phyloP scores from a whole-genome alignment of 1,284 basidiomycete species.

The Melampsora occidentalis region DNA sequence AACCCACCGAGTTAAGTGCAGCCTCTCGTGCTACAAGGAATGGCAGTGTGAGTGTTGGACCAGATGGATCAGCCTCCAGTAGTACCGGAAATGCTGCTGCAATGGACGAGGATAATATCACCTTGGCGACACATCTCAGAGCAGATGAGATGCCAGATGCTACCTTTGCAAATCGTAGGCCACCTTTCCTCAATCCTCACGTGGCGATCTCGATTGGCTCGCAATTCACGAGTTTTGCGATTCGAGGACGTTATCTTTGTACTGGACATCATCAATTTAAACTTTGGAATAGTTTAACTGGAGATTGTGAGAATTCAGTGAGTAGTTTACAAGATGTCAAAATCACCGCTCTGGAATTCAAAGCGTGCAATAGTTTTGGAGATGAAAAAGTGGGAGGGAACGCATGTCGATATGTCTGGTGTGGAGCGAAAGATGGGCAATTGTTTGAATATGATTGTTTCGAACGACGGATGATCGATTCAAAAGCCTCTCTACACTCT shows the following conservation, averaged over 20 bases:
- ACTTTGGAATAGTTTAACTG: conserved; percentile 57
- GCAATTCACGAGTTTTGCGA: conserved; percentile 59
- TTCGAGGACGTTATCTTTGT: conserved; percentile 65
- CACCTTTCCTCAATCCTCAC: conserved; percentile 60
- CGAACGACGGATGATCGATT: conserved; percentile 61
- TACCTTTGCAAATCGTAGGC: conserved; percentile 73
- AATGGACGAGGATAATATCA: not conserved
- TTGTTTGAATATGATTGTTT: conserved; percentile 74
- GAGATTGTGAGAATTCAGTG: conserved; percentile 55
- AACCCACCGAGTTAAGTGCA: not conserved
- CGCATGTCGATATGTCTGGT: conserved; percentile 65
- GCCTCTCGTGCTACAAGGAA: conserved; percentile 3
- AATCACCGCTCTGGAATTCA: conserved; percentile 72
- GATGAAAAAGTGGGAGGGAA: conserved; percentile 55
- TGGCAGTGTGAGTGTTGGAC: conserved; percentile 4
- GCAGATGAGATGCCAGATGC: conserved; percentile 75
- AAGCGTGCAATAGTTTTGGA: conserved; percentile 57
- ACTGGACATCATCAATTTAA: conserved; percentile 66
- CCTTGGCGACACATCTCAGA: not conserved
- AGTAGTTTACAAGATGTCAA: conserved; percentile 65
- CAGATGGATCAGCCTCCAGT: not conserved
- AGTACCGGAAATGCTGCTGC: conserved; percentile 1
- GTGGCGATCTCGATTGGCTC: conserved; percentile 48
- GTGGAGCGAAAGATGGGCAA: conserved; percentile 83
- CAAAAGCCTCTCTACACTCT: conserved; percentile 65